Conservation (phyloP, 108 stramenopile species). For the Schizochytrium sp. region DNA sequence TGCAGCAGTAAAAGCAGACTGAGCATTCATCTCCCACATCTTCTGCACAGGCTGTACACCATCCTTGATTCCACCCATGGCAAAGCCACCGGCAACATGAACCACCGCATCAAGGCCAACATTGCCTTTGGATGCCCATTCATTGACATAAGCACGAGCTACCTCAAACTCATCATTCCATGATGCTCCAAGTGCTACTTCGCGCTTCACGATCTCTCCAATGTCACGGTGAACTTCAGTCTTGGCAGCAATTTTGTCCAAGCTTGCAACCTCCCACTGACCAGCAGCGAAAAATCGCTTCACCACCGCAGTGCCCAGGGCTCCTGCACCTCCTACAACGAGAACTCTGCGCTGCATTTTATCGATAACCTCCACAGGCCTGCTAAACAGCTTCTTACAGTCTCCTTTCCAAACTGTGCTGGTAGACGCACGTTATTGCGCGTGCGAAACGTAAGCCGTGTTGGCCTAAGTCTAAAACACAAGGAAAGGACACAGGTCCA, state of each 20-base stretch:
- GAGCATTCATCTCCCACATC: slow-evolving; percentile 57
- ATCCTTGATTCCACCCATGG: background rate
- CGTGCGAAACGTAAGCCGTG: no score
- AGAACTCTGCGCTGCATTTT: background rate
- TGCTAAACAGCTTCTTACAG: background rate
- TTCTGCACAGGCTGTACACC: background rate
- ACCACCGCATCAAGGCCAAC: slow-evolving; percentile 11
- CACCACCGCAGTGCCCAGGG: slow-evolving; percentile 23
- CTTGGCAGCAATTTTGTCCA: background rate
- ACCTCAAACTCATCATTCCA: no score
- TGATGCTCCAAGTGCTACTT: no score
- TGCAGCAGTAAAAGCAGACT: slow-evolving; percentile 32
- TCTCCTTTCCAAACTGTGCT: no score
- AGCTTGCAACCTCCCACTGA: slow-evolving; percentile 25
- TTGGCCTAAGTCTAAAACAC: no score
- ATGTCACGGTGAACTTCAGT: background rate
- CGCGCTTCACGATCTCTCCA: no score
- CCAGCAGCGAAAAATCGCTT: background rate
- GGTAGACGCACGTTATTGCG: no score
- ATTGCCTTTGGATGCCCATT: background rate
- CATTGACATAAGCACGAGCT: no score
- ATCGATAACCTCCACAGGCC: background rate
- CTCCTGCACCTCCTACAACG: slow-evolving; percentile 52
- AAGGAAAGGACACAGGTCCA: no score
- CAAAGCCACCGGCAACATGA: slow-evolving; percentile 57